Evolutionary conservation across 1,284 basidiomycete species (phyloP).

Genomic region (Ustilago hordei): DNA sequence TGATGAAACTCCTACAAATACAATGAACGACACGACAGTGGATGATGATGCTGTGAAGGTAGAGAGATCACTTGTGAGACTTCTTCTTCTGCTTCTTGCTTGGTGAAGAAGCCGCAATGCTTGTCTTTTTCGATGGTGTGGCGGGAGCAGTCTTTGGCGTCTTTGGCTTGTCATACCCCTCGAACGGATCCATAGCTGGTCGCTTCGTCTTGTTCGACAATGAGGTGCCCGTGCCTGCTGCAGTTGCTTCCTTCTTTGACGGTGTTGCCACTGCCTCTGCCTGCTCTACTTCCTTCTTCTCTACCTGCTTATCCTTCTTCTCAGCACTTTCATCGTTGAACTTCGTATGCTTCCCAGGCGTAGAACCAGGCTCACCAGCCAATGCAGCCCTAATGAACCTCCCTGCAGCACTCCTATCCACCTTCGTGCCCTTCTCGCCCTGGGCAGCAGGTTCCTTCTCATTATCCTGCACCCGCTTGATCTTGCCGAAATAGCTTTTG

Average conservation of each 20-base stretch:
- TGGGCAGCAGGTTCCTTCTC: slow-evolving; percentile 24
- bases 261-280: slow-evolving; percentile 5
- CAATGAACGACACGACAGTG: slow-evolving; percentile 13
- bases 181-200: slow-evolving; percentile 47
- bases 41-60: background rate
- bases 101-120: slow-evolving; percentile 18
- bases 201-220: slow-evolving; percentile 42
- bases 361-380: slow-evolving; percentile 16
- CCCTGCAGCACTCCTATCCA: slow-evolving; percentile 50
- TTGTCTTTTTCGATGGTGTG: slow-evolving; percentile 13
- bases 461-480: slow-evolving; percentile 45
- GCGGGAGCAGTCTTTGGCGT: slow-evolving; percentile 24
- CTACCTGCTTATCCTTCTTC: slow-evolving; percentile 7
- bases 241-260: slow-evolving; percentile 7
- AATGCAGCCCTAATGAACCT: slow-evolving; percentile 52
- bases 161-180: slow-evolving; percentile 50
- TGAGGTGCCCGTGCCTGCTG: slow-evolving; percentile 1
- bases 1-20: slow-evolving; percentile 28
- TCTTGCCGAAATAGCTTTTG: slow-evolving; percentile 59
- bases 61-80: slow-evolving; percentile 17
- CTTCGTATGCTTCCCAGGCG: slow-evolving; percentile 41
- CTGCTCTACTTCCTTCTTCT: slow-evolving; percentile 18
- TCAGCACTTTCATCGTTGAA: slow-evolving; percentile 30
- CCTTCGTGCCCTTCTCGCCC: slow-evolving; percentile 9
- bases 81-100: slow-evolving; percentile 43